Evolutionary conservation across 148 eudicot species (phyloP), one percentile per base, ranked within the genome.

Genomic region (Rhododendron henanense): DNA sequence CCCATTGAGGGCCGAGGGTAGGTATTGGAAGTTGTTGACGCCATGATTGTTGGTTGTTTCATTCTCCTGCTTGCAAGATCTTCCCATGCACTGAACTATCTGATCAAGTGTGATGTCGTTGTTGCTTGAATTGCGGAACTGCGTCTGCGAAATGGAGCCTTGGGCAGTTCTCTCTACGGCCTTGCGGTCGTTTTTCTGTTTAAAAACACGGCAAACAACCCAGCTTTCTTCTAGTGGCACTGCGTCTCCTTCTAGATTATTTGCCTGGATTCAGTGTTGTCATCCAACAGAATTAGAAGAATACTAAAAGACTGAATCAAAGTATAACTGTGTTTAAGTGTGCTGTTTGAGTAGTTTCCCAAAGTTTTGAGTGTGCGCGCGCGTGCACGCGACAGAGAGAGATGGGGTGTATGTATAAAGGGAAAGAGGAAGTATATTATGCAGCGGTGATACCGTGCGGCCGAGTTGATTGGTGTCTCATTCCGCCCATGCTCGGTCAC

Each of bases 151-250:
- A 23, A 74, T 85, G 57, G 89, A 74, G 76, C 84, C 76, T 23
- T 73, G 88, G 19, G 90, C 84, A 71, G 76, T 71, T n/a, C 88
- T 87, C 65, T 85, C 88, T 2, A 88, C 85, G 10, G 85, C 88
- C 77, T 86, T 90, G 82, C 87, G 89, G 83, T 91, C 88, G 50
- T 90, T 92, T 78, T 90, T 92, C 92, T 92, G 91, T 69, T 87
- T 91, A 84, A 92, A 92, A 47, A 92, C 87, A 1, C 92, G 91
- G 81, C 94, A 92, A 33, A 92, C 92, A 59, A 92, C 94, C 92
- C 94, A 92, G 13, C 94, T 91, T 41, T 90, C 92, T 77, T 92
- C 92, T 4, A 31, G 18, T 11, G 84, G 6, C 6, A 85, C 44
- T 1, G 83, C 39, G 21, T 86, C 88, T 47, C 82, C 87, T 63